Evolutionary conservation across 2,329 filamentous ascomycete species (phyloP).

Genomic region (Phyllosticta citriasiana): DNA sequence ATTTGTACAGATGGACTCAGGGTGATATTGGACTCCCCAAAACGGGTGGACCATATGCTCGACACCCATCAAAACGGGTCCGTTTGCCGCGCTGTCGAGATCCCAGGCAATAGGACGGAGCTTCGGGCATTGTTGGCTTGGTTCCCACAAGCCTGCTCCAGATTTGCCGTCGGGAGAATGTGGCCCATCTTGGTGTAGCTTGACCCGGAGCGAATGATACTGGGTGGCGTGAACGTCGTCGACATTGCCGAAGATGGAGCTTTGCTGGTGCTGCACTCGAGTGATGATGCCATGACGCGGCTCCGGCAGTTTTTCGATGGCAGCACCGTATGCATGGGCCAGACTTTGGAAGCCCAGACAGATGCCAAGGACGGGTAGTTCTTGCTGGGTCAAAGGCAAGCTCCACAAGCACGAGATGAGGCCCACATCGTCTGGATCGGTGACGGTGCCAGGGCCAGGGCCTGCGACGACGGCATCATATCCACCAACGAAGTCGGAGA

Average conservation of each 20-base stretch:
- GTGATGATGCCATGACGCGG: constrained; percentile 78
- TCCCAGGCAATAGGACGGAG: constrained; percentile 41
- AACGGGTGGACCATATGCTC: constrained; percentile 60
- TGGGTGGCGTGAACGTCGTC: constrained; percentile 58
- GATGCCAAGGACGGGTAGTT: constrained; percentile 74
- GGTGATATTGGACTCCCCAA: constrained; percentile 85
- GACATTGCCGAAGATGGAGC: constrained; percentile 57
- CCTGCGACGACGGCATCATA: constrained; percentile 86
- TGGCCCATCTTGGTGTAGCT: constrained; percentile 22
- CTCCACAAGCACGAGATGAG: constrained; percentile 70
- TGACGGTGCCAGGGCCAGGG: constrained; percentile 78
- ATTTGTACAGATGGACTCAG: constrained; percentile 79
- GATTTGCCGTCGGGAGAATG: constrained; percentile 21
- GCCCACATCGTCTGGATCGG: constrained; percentile 64
- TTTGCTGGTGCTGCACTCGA: constrained; percentile 48
- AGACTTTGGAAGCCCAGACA: constrained; percentile 85
- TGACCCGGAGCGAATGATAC: constrained; percentile 57
- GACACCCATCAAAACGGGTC: constrained; percentile 64
- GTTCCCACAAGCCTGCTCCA: constrained; percentile 25
- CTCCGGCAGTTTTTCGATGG: constrained; percentile 55
- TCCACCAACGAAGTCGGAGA: constrained; percentile 37
- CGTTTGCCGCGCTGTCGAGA: constrained; percentile 36
- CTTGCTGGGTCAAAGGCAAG: constrained; percentile 42
- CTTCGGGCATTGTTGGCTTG: constrained; percentile 18
- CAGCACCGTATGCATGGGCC: constrained; percentile 56